phyloP scores from a whole-genome alignment of 495 filamentous ascomycete genomes.

The Penicillium paxilli region DNA sequence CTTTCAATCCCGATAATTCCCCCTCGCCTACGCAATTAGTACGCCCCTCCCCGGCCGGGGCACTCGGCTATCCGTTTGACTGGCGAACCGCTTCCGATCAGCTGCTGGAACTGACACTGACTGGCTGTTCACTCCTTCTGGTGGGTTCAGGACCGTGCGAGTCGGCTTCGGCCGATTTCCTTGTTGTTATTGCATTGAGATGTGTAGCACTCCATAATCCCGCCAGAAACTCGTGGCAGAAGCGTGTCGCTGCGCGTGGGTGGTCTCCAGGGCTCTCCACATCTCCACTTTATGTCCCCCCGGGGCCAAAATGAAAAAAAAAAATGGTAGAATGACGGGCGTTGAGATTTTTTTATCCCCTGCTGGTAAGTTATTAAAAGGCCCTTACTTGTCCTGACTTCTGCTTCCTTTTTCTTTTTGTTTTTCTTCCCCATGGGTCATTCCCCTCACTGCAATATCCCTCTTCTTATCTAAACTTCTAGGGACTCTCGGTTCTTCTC shows the following conservation, averaged over 20 bases:
- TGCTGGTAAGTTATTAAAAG: conserved; percentile 23
- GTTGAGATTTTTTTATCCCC: background rate
- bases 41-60: conserved; percentile 10
- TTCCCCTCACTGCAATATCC: conserved; percentile 2
- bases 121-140: conserved; percentile 11
- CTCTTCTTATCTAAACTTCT: background rate
- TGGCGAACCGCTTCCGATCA: conserved; percentile 25
- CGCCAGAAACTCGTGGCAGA: background rate
- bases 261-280: conserved; percentile 26
- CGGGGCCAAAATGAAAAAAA: too few species aligned
- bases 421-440: conserved; percentile 19
- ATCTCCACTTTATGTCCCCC: conserved; percentile 17
- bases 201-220: background rate
- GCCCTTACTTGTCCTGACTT: conserved; percentile 7
- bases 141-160: conserved; percentile 20
- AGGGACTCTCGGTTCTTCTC: background rate
- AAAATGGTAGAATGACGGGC: too few species aligned
- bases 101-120: conserved; percentile 15
- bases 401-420: conserved; percentile 1
- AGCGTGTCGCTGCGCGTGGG: conserved; percentile 8
- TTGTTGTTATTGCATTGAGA: background rate
- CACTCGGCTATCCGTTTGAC: conserved; percentile 18
- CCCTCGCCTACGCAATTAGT: conserved; percentile 7
- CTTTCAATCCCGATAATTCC: background rate
- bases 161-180: conserved; percentile 18